Conservation (phyloP, 2,329 filamentous ascomycete species). For the Monilinia vaccinii-corymbosi region DNA sequence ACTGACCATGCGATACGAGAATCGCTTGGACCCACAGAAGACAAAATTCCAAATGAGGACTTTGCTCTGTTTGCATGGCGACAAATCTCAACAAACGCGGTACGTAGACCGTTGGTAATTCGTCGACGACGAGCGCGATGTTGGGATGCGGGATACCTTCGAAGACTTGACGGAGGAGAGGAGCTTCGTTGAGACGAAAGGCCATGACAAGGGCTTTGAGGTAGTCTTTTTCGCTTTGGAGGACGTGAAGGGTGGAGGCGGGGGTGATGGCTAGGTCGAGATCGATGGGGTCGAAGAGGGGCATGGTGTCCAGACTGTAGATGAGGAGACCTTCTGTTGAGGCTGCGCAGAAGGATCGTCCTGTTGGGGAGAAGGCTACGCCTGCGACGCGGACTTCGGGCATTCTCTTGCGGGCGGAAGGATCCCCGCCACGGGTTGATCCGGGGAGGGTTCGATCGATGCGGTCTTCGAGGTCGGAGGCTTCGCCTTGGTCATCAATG, state of each 20-base stretch:
- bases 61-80: constrained; percentile 77
- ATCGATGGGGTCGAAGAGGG: constrained; percentile 93
- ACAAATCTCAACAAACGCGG: constrained; percentile 79
- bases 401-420: constrained; percentile 63
- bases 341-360: constrained; percentile 85
- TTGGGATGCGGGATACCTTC: constrained; percentile 68
- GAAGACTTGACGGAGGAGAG: constrained; percentile 77
- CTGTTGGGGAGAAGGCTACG: constrained; percentile 81
- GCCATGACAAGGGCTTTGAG: constrained; percentile 94
- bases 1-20: constrained; percentile 74
- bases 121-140: constrained; percentile 67
- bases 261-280: constrained; percentile 91
- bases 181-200: constrained; percentile 84
- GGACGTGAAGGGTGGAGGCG: constrained; percentile 63
- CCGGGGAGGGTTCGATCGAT: constrained; percentile 74
- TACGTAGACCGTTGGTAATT: constrained; percentile 79
- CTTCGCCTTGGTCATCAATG: constrained; percentile 82
- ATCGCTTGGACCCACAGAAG: constrained; percentile 82
- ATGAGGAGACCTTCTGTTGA: constrained; percentile 90
- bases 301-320: constrained; percentile 77
- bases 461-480: constrained; percentile 79
- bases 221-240: constrained; percentile 64
- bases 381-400: constrained; percentile 79
- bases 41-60: constrained; percentile 90
- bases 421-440: constrained; percentile 73